Percentiles rank a stretch among this genome's conserved stretches.
Evolutionary conservation across 495 filamentous ascomycete species (phyloP).

Genomic region (Hyaloscypha hepaticicola): DNA sequence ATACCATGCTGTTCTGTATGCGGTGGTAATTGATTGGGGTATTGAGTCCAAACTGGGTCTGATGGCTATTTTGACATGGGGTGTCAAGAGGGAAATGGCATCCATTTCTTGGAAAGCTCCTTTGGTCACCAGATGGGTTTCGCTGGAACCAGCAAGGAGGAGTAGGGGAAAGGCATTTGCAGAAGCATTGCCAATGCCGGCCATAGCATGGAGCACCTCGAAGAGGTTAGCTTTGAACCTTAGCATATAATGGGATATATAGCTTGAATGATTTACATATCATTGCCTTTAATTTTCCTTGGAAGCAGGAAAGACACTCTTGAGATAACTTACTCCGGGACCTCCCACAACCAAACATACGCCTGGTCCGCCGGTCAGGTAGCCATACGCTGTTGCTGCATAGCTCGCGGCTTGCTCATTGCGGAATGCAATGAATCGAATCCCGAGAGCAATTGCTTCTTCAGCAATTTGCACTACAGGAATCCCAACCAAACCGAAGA

Average conservation of each 20-base stretch:
- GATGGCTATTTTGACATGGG: constrained; percentile 58
- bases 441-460: constrained; percentile 59
- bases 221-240: neutral
- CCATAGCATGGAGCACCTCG: constrained; percentile 35
- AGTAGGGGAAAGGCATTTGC: constrained; percentile 61
- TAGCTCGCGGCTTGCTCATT: constrained; percentile 67
- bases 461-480: constrained; percentile 65
- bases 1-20: constrained; percentile 57
- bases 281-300: neutral
- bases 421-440: constrained; percentile 64
- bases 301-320: neutral
- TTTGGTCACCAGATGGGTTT: constrained; percentile 52
- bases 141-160: constrained; percentile 57
- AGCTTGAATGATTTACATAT: neutral
- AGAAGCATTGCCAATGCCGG: constrained; percentile 58
- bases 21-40: constrained; percentile 49
- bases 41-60: constrained; percentile 52
- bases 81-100: constrained; percentile 54
- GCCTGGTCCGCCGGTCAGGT: constrained; percentile 60
- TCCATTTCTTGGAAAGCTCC: constrained; percentile 65
- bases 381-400: constrained; percentile 64
- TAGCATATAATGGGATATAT: neutral
- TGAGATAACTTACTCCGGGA: constrained; percentile 48
- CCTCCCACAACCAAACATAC: constrained; percentile 66
- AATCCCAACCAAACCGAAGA: constrained; percentile 67